Evolutionary conservation across 31 red algal species (phyloP).

Genomic region (Odonthalia washingtoniensis): DNA sequence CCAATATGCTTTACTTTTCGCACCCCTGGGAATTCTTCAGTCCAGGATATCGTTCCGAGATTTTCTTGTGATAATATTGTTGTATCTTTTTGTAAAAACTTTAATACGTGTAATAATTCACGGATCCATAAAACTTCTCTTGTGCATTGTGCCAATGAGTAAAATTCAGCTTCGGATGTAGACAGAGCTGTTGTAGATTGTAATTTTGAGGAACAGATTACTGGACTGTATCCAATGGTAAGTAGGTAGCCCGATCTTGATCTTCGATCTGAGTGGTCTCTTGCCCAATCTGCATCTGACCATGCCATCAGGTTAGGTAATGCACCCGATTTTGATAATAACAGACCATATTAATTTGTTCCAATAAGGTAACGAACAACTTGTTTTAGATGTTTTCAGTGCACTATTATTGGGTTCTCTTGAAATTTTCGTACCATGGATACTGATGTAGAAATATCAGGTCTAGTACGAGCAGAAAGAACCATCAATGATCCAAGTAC

Average conservation of each 20-base stretch:
- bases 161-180: conserved; percentile 39
- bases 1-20: conserved; percentile 43
- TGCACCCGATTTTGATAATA: neutral
- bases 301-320: neutral
- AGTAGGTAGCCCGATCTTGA: conserved; percentile 29
- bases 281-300: conserved; percentile 39
- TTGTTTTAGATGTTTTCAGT: no score
- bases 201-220: conserved; percentile 40
- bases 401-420: neutral
- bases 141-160: no score
- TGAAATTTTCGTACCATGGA: conserved; percentile 57
- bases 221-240: neutral
- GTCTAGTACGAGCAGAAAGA: conserved; percentile 28
- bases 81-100: neutral
- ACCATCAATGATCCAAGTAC: conserved; percentile 38
- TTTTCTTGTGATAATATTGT: neutral
- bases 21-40: conserved; percentile 17
- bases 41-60: conserved; percentile 46
- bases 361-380: conserved; percentile 55
- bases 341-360: neutral
- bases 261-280: conserved; percentile 36
- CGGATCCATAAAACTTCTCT: no score
- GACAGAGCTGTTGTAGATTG: conserved; percentile 21
- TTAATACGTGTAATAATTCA: neutral
- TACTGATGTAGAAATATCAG: conserved; percentile 44